phyloP scores from a whole-genome alignment of 495 filamentous ascomycete genomes.

The Penicillium steckii region DNA sequence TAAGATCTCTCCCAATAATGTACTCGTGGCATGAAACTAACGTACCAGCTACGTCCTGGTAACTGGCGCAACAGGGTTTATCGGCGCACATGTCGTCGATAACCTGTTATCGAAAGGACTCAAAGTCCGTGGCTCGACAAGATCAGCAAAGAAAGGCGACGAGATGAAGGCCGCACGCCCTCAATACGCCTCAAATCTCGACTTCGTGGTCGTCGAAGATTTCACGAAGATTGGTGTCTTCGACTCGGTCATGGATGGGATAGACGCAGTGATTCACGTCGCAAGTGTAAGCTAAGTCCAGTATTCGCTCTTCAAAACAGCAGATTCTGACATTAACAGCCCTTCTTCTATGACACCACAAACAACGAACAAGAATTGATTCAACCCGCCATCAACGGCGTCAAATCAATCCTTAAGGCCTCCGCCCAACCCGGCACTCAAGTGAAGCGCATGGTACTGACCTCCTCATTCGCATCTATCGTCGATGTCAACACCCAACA shows the following conservation, averaged over 20 bases:
- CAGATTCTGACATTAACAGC: conserved; percentile 1
- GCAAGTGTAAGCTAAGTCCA: conserved; percentile 30
- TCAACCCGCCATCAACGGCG: conserved; percentile 64
- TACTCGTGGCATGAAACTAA: not conserved
- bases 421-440: conserved; percentile 50
- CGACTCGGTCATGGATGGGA: conserved; percentile 31
- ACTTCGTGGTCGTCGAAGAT: conserved; percentile 39
- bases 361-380: conserved; percentile 69
- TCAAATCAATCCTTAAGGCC: conserved; percentile 20
- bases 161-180: conserved; percentile 30
- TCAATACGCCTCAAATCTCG: conserved; percentile 28
- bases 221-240: conserved; percentile 35
- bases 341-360: conserved; percentile 30
- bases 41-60: conserved; percentile 35
- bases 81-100: conserved; percentile 42
- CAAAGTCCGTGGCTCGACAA: conserved; percentile 37
- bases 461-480: conserved; percentile 72
- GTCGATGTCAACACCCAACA: conserved; percentile 42
- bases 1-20: not conserved
- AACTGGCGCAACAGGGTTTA: conserved; percentile 42
- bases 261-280: conserved; percentile 40
- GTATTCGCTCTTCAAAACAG: not conserved
- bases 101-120: conserved; percentile 31
- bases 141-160: conserved; percentile 29
- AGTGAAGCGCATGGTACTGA: conserved; percentile 71